Conservation (phyloP, 148 eudicot species). For the Cornus kousa region DNA sequence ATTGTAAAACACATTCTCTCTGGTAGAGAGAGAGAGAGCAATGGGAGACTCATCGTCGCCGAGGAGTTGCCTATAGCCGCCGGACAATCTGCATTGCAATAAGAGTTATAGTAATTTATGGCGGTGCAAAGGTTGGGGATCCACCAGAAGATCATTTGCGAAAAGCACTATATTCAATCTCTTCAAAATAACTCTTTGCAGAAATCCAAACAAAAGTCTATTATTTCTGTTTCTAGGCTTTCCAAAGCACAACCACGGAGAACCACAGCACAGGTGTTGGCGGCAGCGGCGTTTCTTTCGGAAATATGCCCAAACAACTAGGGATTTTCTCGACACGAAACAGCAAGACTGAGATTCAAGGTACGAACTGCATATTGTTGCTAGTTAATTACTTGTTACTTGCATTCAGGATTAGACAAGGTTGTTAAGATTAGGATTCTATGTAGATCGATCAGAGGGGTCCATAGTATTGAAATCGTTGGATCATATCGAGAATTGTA, state of each 20-base stretch:
- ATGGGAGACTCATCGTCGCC: background rate
- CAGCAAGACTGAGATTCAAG: background rate
- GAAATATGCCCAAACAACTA: background rate
- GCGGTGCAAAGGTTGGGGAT: slow-evolving; percentile 18
- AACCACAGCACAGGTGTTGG: background rate
- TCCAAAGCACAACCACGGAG: background rate
- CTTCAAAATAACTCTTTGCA: background rate
- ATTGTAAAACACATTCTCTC: no score
- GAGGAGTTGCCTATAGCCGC: background rate
- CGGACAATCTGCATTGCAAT: slow-evolving; percentile 5
- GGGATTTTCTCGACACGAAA: background rate
- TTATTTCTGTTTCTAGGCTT: slow-evolving; percentile 4
- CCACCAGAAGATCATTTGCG: background rate
- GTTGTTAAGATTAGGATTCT: no score
- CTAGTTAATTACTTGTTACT: no score
- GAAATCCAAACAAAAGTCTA: background rate
- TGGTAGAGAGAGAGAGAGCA: background rate
- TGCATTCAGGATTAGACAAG: no score
- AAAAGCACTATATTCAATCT: slow-evolving; percentile 6
- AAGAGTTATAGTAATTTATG: slow-evolving; percentile 15
- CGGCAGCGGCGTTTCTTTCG: background rate
- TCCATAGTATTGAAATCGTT: no score
- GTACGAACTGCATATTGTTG: no score
- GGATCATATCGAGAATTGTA: no score
- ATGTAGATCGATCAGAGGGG: no score